Percentiles rank a stretch among this genome's conserved stretches.
Evolutionary conservation across 805 yeast species (phyloP).

Genomic region (Metschnikowia orientalis): DNA sequence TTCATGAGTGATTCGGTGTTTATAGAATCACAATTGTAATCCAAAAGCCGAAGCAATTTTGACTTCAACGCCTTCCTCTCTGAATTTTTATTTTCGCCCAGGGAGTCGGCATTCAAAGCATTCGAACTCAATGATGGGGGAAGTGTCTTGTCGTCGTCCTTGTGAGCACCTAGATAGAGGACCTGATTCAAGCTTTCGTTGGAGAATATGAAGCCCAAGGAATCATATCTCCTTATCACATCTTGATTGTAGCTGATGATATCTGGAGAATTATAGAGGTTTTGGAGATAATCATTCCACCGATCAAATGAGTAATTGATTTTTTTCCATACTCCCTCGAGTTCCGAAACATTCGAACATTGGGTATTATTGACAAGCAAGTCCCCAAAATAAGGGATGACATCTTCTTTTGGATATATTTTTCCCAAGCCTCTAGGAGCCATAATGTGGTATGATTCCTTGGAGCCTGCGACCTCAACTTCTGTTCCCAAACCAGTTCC

Average conservation of each 20-base stretch:
- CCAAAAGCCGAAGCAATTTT: conserved; percentile 44
- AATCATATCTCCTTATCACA: conserved; percentile 36
- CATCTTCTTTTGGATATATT: conserved; percentile 67
- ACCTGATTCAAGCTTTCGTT: conserved; percentile 43
- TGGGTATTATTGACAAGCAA: conserved; percentile 47
- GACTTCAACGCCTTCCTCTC: conserved; percentile 25
- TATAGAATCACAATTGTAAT: conserved; percentile 40
- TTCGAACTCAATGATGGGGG: conserved; percentile 14
- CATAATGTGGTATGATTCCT: conserved; percentile 62
- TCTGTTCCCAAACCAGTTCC: conserved; percentile 9
- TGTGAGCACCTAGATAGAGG: conserved; percentile 36
- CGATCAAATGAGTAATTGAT: conserved; percentile 69
- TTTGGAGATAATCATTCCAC: conserved; percentile 71
- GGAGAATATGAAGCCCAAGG: conserved; percentile 40
- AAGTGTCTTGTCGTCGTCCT: conserved; percentile 24
- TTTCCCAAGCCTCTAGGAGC: conserved; percentile 87
- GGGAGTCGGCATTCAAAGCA: neutral
- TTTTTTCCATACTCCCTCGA: conserved; percentile 62
- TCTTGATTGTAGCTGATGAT: conserved; percentile 38
- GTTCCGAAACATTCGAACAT: conserved; percentile 42
- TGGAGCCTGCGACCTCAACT: conserved; percentile 12
- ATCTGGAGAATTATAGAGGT: conserved; percentile 42
- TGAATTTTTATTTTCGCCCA: neutral
- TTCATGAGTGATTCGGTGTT: conserved; percentile 56
- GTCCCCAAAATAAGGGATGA: conserved; percentile 90